Conservation (phyloP, 148 eudicot genomes). For the Diospyros kaki region DNA sequence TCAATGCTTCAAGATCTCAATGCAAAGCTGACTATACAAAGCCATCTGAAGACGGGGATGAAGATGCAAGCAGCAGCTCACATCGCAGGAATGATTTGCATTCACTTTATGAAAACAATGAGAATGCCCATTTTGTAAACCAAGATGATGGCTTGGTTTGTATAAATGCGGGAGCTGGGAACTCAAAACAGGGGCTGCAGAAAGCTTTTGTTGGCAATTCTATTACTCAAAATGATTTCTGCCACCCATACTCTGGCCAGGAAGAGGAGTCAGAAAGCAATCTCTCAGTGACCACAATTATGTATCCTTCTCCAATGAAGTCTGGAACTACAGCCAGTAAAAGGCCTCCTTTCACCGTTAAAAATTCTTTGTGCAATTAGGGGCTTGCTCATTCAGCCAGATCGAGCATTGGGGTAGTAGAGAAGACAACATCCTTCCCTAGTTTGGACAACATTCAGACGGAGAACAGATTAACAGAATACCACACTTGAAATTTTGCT, state of each 20-base stretch:
- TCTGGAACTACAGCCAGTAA: slow-evolving; percentile 13
- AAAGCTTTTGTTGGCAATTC: slow-evolving; percentile 4
- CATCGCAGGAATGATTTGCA: slow-evolving; percentile 10
- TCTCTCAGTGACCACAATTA: not conserved
- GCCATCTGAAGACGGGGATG: slow-evolving; percentile 12
- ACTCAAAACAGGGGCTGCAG: slow-evolving; percentile 15
- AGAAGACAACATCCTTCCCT: slow-evolving; percentile 19
- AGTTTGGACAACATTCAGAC: slow-evolving; percentile 18
- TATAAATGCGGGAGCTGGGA: not conserved
- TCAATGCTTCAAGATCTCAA: not conserved
- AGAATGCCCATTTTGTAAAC: slow-evolving; percentile 10
- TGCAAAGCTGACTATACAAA: not conserved
- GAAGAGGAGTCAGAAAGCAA: slow-evolving; percentile 7
- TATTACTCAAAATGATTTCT: slow-evolving; percentile 12
- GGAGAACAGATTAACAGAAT: slow-evolving; percentile 26
- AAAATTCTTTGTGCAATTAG: slow-evolving; percentile 28
- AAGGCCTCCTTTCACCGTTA: slow-evolving; percentile 46
- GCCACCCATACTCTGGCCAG: not conserved
- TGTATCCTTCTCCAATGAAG: slow-evolving; percentile 9
- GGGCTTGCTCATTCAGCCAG: slow-evolving; percentile 15
- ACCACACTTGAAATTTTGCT: not conserved
- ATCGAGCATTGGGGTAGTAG: slow-evolving; percentile 13
- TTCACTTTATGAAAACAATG: slow-evolving; percentile 2
- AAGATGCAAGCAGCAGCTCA: slow-evolving; percentile 1
- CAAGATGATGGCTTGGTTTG: slow-evolving; percentile 16